Evolutionary conservation across 164 flowering plant species (phyloP), one percentile per base, ranked within the genome.

Genomic region (Umbellularia californica): DNA sequence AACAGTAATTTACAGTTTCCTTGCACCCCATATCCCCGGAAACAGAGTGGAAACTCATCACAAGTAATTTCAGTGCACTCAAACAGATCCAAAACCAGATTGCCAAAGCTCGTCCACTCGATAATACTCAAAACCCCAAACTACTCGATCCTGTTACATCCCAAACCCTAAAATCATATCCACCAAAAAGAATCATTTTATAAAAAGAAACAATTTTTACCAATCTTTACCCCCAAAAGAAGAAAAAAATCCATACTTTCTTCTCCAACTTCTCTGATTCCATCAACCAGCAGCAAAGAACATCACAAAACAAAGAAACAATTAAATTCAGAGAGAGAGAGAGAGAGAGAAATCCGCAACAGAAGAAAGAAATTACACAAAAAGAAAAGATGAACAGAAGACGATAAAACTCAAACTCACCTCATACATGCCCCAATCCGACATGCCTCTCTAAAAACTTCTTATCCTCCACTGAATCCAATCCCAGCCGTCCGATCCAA

Each of bases 391-490:
- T 2, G 65, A 23, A 23, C 65, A 20, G n/a, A n/a, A 23, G 25
- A 63, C 23, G n/a, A 10, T 17, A 5, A 63, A 22, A 15, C 22
- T 3, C 7, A 62, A 66, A 72, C 73, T 27, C 27, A 78, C 80
- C 74, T 74, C 77, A 47, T 52, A 74, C 74, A 69, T 64, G 62
- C 58, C 33, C 77, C 76, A 78, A 33, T 78, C 80, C 25, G 77
- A 51, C 79, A 77, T 74, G 23, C 50, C 77, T 74, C 71, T 55
- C 28, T 22, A 27, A 77, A 55, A 62, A 62, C 47, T n/a, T 70
- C 67, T 63, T 63, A 73, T 15, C 73, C 62, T 6, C 62, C 60
- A 50, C 69, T 50, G 19, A 63, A 27, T 22, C 17, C 30, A 50
- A 4, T 20, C 27, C 27, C 70, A 50, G 14, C 17, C 30, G 41